Evolutionary conservation across 768 basidiomycete species (phyloP), one percentile per base, ranked within the genome.

Genomic region (Porpolomopsis calyptriformis): DNA sequence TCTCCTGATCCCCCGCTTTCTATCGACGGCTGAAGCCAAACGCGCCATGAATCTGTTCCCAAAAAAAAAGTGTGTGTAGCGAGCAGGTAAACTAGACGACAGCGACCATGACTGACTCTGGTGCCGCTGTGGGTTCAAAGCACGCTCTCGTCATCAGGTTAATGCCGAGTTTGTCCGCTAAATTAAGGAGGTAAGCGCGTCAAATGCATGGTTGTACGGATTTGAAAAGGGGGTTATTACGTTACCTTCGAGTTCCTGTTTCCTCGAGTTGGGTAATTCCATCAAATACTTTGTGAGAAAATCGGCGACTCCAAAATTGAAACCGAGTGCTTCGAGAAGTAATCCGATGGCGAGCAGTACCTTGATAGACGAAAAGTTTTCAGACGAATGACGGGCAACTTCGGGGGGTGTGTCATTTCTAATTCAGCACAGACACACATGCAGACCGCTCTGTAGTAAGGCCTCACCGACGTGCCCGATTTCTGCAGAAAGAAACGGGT

Each of bases 161-260:
- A 38, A 97, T 61, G 6, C 94, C 93, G 42, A 98, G 83, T 23
- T 77, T 71, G 58, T 97, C 93, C 29, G 93, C 93, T 89, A 52
- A 12, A 26, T 11, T 4, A 14, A 46, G 18, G 19, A 38, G 11
- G 23, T 14, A 39, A 39, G n/a, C 16, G 38, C 23, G 18, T 38
- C 10, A 38, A n/a, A n/a, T n/a, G n/a, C n/a, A n/a, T n/a, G n/a
- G n/a, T n/a, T n/a, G n/a, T n/a, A n/a, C n/a, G n/a, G n/a, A n/a
- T n/a, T n/a, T n/a, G n/a, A n/a, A n/a, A n/a, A n/a, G n/a, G n/a
- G n/a, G n/a, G n/a, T n/a, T n/a, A n/a, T n/a, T n/a, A n/a, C n/a
- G n/a, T n/a, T 25, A 79, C 86, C 86, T 74, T 97, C 92, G 3
- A 72, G 66, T 60, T 98, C 93, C 39, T 84, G 77, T 16, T 65